Evolutionary conservation across 1,139 yeast species (phyloP), one percentile per base, ranked within the genome.

Genomic region (Geotrichum candidum): DNA sequence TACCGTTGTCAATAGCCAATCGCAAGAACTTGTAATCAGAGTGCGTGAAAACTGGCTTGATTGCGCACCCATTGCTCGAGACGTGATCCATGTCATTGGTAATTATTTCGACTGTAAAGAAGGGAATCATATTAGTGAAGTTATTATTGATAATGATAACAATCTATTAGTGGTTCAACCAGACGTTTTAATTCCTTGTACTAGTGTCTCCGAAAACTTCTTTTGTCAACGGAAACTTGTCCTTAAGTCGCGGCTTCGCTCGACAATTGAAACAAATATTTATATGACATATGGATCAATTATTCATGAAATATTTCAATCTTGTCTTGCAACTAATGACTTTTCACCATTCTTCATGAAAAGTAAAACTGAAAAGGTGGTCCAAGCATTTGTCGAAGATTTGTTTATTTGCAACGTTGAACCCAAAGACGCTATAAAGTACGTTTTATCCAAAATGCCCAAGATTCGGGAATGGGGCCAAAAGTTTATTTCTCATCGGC

Each of bases 111-210:
- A 55, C 10, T 7, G 23, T 18, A 76, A 76, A 15, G 63, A 63
- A 1, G 66, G 61, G 50, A 66, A 65, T 33, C 56, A 57, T 15
- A 48, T 51, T 1, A 54, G 62, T 31, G 58, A 63, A 23, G 60
- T 53, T 22, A 90, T 88, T 65, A 73, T 77, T 51, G 84, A 83
- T 64, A 75, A 80, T 38, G 81, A 80, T 56, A 29, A 41, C 5
- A 85, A 88, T 67, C 72, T 91, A 31, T 73, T 92, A 48, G 81
- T 94, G 29, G 81, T 95, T 81, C 84, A 89, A 67, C 99, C 99
- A 0, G 99, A 94, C 71, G 76, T 83, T 1, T 76, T 94, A 15
- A 77, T 94, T 0, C 84, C 97, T 0, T 91, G 96, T 3, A 94
- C 99, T 0, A 78, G 87, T 3, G 83, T 91, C 0, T 87, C 97